A percentile compares a stretch with the other conserved stretches of the same genome.
phyloP scores from a whole-genome alignment of 1,284 basidiomycete species.

The Ceraceosorus bombacis region DNA sequence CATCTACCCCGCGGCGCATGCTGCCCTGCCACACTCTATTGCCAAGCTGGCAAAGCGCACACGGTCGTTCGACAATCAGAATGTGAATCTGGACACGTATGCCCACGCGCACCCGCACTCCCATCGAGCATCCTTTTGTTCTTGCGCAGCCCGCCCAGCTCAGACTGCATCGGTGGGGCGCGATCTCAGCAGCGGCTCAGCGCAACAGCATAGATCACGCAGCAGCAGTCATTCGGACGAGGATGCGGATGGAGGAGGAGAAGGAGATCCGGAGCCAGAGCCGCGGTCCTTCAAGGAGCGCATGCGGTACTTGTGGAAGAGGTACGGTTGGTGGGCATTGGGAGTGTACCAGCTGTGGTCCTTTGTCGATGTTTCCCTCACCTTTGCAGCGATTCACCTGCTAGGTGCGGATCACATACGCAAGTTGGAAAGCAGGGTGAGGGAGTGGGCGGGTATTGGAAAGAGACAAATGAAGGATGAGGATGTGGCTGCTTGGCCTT shows the following conservation, averaged over 20 bases:
- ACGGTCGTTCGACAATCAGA: no score
- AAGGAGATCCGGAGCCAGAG: conserved; percentile 3
- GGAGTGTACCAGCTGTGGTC: conserved; percentile 39
- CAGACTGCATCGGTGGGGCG: not conserved
- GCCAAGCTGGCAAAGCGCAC: no score
- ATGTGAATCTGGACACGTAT: no score
- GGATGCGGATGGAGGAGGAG: not conserved
- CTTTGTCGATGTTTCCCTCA: conserved; percentile 51
- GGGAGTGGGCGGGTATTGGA: conserved; percentile 41
- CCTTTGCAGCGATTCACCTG: conserved; percentile 75
- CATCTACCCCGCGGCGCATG: no score
- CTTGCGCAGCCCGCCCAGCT: not conserved
- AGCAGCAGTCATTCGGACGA: not conserved
- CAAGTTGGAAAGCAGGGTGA: conserved; percentile 57
- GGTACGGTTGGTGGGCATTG: conserved; percentile 47
- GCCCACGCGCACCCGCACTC: no score
- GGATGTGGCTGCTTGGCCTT: conserved; percentile 11
- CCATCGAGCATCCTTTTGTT: not conserved
- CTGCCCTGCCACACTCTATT: no score
- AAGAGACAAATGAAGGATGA: conserved; percentile 16
- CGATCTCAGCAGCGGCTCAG: not conserved
- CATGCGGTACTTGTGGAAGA: conserved; percentile 33
- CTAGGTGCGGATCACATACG: conserved; percentile 84
- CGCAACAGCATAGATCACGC: not conserved
- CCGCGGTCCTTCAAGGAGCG: conserved; percentile 19